Conservation (phyloP, 768 basidiomycete genomes). For the Pisolithus tinctorius region DNA sequence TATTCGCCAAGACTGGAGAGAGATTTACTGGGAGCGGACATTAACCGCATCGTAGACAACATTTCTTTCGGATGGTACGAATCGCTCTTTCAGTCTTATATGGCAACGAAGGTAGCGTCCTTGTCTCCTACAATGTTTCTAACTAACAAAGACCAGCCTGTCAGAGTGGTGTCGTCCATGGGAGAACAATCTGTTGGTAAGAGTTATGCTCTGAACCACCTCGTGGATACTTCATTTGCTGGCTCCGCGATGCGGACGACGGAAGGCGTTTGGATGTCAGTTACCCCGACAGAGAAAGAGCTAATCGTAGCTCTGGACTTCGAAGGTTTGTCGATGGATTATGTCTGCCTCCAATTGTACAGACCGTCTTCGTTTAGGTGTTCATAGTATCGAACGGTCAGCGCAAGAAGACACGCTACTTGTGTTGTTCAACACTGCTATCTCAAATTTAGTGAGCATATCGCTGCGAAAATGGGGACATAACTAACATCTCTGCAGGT, state of each 20-base stretch:
- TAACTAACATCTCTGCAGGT: conserved; percentile 33
- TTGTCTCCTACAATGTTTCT: background rate
- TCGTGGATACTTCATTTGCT: conserved; percentile 52
- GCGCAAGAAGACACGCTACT: conserved; percentile 53
- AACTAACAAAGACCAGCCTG: conserved; percentile 32
- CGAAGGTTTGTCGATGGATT: conserved; percentile 34
- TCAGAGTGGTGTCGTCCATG: conserved; percentile 56
- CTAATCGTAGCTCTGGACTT: conserved; percentile 52
- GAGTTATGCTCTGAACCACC: conserved; percentile 45
- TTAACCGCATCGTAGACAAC: conserved; percentile 42
- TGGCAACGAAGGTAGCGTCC: conserved; percentile 37
- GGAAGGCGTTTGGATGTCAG: conserved; percentile 57
- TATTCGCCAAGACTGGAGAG: conserved; percentile 40
- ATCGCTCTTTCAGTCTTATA: conserved; percentile 50
- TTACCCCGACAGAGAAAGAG: conserved; percentile 43
- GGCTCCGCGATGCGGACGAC: conserved; percentile 53
- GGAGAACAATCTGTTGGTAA: conserved; percentile 57
- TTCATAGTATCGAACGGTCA: conserved; percentile 51
- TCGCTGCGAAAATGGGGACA: background rate
- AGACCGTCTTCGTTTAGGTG: conserved; percentile 28
- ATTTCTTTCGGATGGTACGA: conserved; percentile 54
- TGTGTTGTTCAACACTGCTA: conserved; percentile 53
- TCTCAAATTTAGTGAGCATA: conserved; percentile 45
- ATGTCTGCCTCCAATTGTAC: background rate
- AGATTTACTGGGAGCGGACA: conserved; percentile 45